Percentiles rank a stretch among this genome's conserved stretches.
Conservation (phyloP, 2,329 filamentous ascomycete genomes). For the Rutstroemia sp. region DNA sequence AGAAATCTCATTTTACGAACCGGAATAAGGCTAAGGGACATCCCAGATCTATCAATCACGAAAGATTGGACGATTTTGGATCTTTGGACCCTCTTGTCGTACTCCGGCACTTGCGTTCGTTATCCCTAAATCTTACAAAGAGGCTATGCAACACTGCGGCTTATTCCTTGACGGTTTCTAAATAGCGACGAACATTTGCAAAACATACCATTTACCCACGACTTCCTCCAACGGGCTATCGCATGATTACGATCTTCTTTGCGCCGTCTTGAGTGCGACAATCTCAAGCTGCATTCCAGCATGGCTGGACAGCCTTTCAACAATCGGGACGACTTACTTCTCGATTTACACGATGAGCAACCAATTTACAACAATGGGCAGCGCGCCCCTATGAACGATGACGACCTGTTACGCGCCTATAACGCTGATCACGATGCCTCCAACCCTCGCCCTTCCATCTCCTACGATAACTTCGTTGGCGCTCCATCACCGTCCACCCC, state of each 20-base stretch:
- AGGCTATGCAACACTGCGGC: slow-evolving; percentile 14
- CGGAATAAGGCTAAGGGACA: background rate
- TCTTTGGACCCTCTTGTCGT: background rate
- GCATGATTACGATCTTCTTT: slow-evolving; percentile 16
- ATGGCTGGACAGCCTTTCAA: slow-evolving; percentile 54
- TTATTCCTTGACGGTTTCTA: background rate
- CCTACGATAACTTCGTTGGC: slow-evolving; percentile 93
- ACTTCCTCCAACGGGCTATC: background rate
- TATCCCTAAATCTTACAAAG: slow-evolving; percentile 7
- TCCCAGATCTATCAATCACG: background rate
- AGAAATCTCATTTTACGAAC: background rate
- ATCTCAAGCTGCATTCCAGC: slow-evolving; percentile 31
- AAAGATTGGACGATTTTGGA: background rate
- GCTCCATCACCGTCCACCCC: slow-evolving; percentile 45
- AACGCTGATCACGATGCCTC: slow-evolving; percentile 52
- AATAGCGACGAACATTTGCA: too few relatives aligned
- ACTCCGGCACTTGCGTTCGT: background rate
- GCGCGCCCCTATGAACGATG: slow-evolving; percentile 71
- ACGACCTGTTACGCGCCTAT: slow-evolving; percentile 70
- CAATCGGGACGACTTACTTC: slow-evolving; percentile 51
- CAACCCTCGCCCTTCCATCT: slow-evolving; percentile 72
- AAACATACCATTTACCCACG: background rate
- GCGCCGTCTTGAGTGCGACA: slow-evolving; percentile 23
- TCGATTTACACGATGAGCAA: slow-evolving; percentile 66
- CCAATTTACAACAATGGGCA: slow-evolving; percentile 69